These are phyloP conservation scores for Dioscorea zingiberensis DNA, from an alignment of 106 monocot species.

Conservation along the genomic window DNA sequence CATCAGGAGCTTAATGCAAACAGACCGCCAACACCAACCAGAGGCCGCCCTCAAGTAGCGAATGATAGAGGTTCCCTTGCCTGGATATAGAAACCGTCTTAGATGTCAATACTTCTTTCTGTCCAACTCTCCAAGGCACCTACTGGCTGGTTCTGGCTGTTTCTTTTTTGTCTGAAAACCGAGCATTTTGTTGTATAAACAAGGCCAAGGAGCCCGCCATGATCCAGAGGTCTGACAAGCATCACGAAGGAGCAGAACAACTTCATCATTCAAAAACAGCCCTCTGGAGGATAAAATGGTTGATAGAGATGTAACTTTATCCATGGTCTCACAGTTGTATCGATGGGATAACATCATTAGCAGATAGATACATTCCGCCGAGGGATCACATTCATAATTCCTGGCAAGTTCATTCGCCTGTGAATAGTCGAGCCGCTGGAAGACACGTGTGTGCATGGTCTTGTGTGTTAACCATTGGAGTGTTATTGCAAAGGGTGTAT, in stretches of 20 bases:
- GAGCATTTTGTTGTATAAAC: constrained; percentile 8
- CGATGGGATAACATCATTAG: neutral
- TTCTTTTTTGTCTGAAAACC: constrained; percentile 2
- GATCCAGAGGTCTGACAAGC: constrained; percentile 1
- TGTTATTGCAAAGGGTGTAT: neutral
- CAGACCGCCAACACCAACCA: constrained; percentile 86
- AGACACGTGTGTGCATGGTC: constrained; percentile 11
- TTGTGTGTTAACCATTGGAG: constrained; percentile 6
- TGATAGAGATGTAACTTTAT: no score
- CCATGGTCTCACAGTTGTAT: neutral
- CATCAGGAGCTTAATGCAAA: constrained; percentile 96
- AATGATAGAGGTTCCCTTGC: constrained; percentile 84
- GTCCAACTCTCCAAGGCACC: neutral
- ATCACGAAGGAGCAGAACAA: neutral
- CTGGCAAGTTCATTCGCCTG: constrained; percentile 5
- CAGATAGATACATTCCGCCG: constrained; percentile 7
- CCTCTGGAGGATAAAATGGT: no score
- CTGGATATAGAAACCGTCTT: constrained; percentile 54
- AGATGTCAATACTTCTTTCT: constrained; percentile 2
- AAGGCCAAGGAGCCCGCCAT: neutral
- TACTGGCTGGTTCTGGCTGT: neutral
- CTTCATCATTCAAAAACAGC: neutral
- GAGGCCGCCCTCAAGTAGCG: constrained; percentile 83
- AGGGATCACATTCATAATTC: constrained; percentile 1
- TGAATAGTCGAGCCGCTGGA: constrained; percentile 22